A percentile compares a stretch with the other conserved stretches of the same genome.
Evolutionary conservation across 495 filamentous ascomycete species (phyloP).

Genomic region (Tirmania nivea): DNA sequence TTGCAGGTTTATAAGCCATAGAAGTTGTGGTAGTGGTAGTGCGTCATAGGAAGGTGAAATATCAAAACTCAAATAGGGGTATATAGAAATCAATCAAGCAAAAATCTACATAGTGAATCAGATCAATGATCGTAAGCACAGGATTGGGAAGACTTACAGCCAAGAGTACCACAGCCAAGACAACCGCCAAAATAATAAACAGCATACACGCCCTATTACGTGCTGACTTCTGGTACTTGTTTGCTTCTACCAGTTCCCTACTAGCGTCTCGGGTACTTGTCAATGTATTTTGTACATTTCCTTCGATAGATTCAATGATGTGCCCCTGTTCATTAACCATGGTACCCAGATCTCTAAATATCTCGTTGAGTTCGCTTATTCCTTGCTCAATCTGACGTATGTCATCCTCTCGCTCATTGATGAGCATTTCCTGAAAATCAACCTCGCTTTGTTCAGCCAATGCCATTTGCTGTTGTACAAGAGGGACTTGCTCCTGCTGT

Average conservation of each 20-base stretch:
- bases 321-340: slow-evolving; percentile 90
- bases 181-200: slow-evolving; percentile 73
- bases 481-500: slow-evolving; percentile 31
- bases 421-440: slow-evolving; percentile 88
- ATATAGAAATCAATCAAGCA: too few relatives aligned
- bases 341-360: slow-evolving; percentile 89
- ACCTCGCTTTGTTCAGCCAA: slow-evolving; percentile 87
- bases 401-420: slow-evolving; percentile 85
- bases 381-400: slow-evolving; percentile 94
- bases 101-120: too few relatives aligned
- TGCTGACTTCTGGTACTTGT: slow-evolving; percentile 78
- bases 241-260: slow-evolving; percentile 59
- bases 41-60: too few relatives aligned
- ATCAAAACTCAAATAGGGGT: too few relatives aligned
- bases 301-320: slow-evolving; percentile 65
- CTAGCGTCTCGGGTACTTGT: slow-evolving; percentile 67
- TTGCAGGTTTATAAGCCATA: too few relatives aligned
- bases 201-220: slow-evolving; percentile 82
- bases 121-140: too few relatives aligned
- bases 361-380: slow-evolving; percentile 83
- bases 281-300: slow-evolving; percentile 63
- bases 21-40: too few relatives aligned
- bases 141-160: slow-evolving; percentile 29
- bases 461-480: slow-evolving; percentile 48
- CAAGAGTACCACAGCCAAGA: slow-evolving; percentile 68